These are phyloP conservation scores for Conidiobolus incongruus DNA, from an alignment of 371 early-diverging fungal species.

Conservation along the genomic window DNA sequence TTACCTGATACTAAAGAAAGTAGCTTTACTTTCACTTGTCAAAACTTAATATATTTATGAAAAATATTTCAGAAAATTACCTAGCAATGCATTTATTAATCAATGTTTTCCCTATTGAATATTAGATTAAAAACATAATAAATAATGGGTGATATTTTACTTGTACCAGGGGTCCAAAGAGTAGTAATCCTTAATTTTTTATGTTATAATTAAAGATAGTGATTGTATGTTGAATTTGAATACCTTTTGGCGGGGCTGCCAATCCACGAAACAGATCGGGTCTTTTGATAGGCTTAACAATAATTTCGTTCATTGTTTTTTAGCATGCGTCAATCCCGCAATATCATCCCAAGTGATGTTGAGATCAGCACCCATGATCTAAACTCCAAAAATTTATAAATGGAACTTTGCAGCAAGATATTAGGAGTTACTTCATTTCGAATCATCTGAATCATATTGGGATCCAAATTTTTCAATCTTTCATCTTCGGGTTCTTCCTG, in stretches of 20 bases:
- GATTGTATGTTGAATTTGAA: constrained; percentile 14
- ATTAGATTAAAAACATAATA: constrained; percentile 2
- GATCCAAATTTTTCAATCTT: no score
- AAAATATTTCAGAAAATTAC: constrained; percentile 3
- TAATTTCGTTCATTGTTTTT: constrained; percentile 53
- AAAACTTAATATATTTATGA: background rate
- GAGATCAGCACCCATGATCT: constrained; percentile 21
- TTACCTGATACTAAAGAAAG: constrained; percentile 68
- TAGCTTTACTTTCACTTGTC: constrained; percentile 44
- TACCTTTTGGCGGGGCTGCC: constrained; percentile 70
- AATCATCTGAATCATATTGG: no score
- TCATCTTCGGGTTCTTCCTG: no score
- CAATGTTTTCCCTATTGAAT: constrained; percentile 56
- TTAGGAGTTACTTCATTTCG: no score
- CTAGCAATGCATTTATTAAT: constrained; percentile 80
- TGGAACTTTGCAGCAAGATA: no score
- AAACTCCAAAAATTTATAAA: no score
- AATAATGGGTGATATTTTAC: constrained; percentile 9
- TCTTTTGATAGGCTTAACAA: constrained; percentile 73
- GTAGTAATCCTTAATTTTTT: constrained; percentile 17
- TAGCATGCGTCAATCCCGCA: constrained; percentile 75
- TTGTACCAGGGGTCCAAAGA: constrained; percentile 74
- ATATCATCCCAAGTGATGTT: constrained; percentile 65
- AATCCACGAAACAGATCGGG: constrained; percentile 78
- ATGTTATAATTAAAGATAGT: background rate